Percentiles rank a stretch among this genome's conserved stretches.
These are phyloP conservation scores for Apiotrichum gracile DNA, from an alignment of 1,284 basidiomycete genomes.

Conservation along the genomic window DNA sequence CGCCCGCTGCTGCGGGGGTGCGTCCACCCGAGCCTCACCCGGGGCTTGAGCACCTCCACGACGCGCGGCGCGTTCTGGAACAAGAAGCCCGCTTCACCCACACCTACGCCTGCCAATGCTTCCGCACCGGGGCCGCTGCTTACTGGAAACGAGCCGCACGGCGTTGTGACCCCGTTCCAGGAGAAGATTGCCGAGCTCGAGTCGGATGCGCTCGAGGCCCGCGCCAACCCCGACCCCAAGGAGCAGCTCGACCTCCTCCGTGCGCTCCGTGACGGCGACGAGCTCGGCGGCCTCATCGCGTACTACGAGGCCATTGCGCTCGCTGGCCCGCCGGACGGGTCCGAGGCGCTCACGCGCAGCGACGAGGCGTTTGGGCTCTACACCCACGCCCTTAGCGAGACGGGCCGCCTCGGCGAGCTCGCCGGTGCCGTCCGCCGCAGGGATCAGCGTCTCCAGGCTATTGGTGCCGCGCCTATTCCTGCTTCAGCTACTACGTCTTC, in stretches of 20 bases:
- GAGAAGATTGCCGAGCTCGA: constrained; percentile 37
- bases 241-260: constrained; percentile 33
- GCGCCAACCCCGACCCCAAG: constrained; percentile 14
- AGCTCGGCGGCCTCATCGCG: constrained; percentile 25
- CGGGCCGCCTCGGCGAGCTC: constrained; percentile 31
- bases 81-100: neutral
- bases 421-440: constrained; percentile 24
- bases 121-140: neutral
- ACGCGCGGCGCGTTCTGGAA: neutral
- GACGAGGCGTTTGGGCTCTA: constrained; percentile 35
- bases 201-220: constrained; percentile 25
- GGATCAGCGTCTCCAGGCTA: constrained; percentile 19
- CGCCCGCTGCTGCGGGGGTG: neutral
- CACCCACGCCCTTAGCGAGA: constrained; percentile 25
- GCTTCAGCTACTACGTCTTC: neutral
- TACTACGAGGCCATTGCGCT: constrained; percentile 42
- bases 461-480: neutral
- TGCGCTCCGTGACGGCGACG: constrained; percentile 31
- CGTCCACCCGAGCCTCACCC: neutral
- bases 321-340: constrained; percentile 10
- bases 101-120: neutral
- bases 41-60: neutral
- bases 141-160: constrained; percentile 1
- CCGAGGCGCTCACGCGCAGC: constrained; percentile 26
- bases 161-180: constrained; percentile 33